Evolutionary conservation across 371 early-diverging fungal genomes (phyloP), one percentile per base, ranked within the genome.

Genomic region (Parasitella parasitica): DNA sequence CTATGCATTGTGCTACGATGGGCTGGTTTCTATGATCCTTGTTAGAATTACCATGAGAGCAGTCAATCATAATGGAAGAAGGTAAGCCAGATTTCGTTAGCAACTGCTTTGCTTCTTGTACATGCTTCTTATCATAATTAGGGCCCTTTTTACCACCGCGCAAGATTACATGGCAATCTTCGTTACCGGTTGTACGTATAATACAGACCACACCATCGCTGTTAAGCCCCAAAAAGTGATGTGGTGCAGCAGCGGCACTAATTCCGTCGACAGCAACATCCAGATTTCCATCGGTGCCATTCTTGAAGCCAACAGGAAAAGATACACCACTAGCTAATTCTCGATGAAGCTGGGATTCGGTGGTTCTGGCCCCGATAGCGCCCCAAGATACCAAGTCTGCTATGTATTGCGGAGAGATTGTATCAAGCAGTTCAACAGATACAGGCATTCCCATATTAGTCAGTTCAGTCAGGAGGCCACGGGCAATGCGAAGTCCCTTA

Each of bases 261-360:
- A 97, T 94, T 32, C 94, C 97, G 70, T 97, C 97, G 26, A 95
- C 69, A 8, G 97, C 96, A 30, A 97, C 85, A 11, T 71, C 66
- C 20, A 93, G 83, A 63, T 89, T 94, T 46, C 97, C 97, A 62
- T 96, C 95, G 0, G 89, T 87, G 12, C 96, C 96, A 71, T 96
- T 96, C 75, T 96, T 97, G 85, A 97, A 96, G 6, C 97, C 97
- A 28, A 97, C 92, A 6, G 97, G 95, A 62, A 93, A 90, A 22
- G 95, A 95, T 3, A 94, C 83, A 18, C 97, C 97, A n/a, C 91
- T 91, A 24, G 96, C 93, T 26, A 97, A 82, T 76, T 97, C 97
- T 54, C 97, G 86, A 71, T 97, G 97, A 28, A 96, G 84, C 71
- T 94, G 94, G 35, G 92, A 91, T 71, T 94, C 93, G 12, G 96